Conservation (phyloP, 78 protist species). For the Creolimax fragrantissima region DNA sequence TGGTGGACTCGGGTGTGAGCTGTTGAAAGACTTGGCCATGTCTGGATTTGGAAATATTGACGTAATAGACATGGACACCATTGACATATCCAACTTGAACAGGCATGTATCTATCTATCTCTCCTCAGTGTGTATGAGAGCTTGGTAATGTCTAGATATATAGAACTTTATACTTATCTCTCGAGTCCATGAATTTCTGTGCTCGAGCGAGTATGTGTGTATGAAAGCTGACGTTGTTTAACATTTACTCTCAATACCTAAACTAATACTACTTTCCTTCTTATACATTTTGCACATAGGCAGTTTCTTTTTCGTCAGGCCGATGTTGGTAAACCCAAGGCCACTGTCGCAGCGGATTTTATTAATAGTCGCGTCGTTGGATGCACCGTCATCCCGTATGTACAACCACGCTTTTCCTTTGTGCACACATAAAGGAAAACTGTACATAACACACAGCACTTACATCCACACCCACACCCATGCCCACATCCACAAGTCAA, state of each 20-base stretch:
- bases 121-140: constrained; percentile 66
- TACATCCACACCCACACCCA: neutral
- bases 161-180: too few relatives aligned
- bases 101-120: constrained; percentile 92
- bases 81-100: constrained; percentile 96
- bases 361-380: constrained; percentile 77
- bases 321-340: constrained; percentile 91
- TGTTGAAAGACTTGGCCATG: constrained; percentile 85
- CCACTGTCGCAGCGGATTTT: constrained; percentile 87
- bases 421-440: neutral
- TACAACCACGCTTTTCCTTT: neutral
- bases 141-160: constrained; percentile 77
- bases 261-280: constrained; percentile 5
- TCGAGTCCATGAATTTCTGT: too few relatives aligned
- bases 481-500: neutral
- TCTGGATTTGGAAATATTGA: constrained; percentile 87
- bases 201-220: constrained; percentile 31
- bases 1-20: constrained; percentile 99
- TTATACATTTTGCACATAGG: neutral
- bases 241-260: constrained; percentile 70
- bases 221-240: too few relatives aligned
- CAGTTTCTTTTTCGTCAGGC: constrained; percentile 72
- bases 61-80: constrained; percentile 94
- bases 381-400: constrained; percentile 71
- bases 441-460: neutral